Percentiles rank a stretch among this genome's conserved stretches.
phyloP scores from a whole-genome alignment of 192 early-diverging fungal species.

The Gaertneriomyces semiglobifer region DNA sequence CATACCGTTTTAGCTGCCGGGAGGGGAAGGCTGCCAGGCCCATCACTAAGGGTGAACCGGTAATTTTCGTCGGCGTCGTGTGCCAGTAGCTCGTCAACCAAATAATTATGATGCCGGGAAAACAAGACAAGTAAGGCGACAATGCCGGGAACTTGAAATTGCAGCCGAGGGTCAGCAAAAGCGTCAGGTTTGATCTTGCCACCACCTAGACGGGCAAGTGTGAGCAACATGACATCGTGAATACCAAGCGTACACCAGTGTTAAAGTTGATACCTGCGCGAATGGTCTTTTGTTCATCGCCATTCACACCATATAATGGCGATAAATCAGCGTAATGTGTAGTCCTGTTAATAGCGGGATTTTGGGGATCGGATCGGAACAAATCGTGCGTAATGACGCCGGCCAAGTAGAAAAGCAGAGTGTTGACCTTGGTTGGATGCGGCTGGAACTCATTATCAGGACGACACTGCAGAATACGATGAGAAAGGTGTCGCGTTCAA shows the following conservation, averaged over 20 bases:
- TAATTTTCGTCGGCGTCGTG: constrained; percentile 41
- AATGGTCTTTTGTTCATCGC: constrained; percentile 17
- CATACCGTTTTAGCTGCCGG: not conserved
- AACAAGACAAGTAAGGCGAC: constrained; percentile 42
- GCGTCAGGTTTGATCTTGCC: constrained; percentile 9
- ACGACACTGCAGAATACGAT: constrained; percentile 21
- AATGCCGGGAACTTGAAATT: constrained; percentile 36
- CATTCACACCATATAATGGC: constrained; percentile 38
- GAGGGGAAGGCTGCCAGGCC: constrained; percentile 9
- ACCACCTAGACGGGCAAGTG: not conserved
- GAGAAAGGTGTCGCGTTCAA: not conserved
- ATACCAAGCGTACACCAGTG: not conserved
- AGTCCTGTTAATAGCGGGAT: constrained; percentile 41
- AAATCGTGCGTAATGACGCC: constrained; percentile 45
- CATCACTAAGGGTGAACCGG: constrained; percentile 33
- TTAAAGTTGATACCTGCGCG: not conserved
- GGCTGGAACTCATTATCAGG: constrained; percentile 19
- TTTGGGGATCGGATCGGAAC: constrained; percentile 34
- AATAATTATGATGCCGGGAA: constrained; percentile 51
- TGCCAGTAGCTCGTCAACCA: constrained; percentile 39
- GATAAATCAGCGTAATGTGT: constrained; percentile 41
- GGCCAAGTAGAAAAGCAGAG: constrained; percentile 38
- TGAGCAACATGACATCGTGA: not conserved
- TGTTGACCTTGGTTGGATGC: constrained; percentile 36
- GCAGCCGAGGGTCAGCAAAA: constrained; percentile 26